phyloP scores from a whole-genome alignment of 257 asterid species.

The Plectranthus barbatus region DNA sequence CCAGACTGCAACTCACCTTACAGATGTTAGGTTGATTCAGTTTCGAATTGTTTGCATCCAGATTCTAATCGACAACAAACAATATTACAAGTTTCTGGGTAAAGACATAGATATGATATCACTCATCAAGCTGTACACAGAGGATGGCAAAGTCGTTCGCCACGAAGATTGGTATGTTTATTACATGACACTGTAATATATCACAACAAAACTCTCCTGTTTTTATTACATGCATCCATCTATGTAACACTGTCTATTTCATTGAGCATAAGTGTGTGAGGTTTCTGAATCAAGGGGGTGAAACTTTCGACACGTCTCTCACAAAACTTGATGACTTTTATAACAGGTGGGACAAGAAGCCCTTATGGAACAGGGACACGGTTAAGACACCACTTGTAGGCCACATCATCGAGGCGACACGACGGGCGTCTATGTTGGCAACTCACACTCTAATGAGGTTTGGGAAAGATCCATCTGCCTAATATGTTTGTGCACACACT shows the following conservation, averaged over 20 bases:
- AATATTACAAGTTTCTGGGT: conserved; percentile 72
- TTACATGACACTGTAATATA: not conserved
- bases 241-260: too few relatives aligned
- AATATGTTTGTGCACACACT: too few relatives aligned
- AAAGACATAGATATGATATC: conserved; percentile 69
- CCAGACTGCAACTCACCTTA: too few relatives aligned
- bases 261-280: too few relatives aligned
- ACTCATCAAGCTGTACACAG: conserved; percentile 59
- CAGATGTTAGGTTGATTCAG: not conserved
- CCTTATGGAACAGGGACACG: conserved; percentile 30
- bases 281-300: too few relatives aligned
- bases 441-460: too few relatives aligned
- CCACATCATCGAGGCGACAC: conserved; percentile 37
- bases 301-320: too few relatives aligned
- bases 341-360: conserved; percentile 69
- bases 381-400: conserved; percentile 51
- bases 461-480: too few relatives aligned
- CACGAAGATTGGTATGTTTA: conserved; percentile 74
- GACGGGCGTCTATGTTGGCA: conserved; percentile 60
- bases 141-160: conserved; percentile 69
- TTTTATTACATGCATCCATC: too few relatives aligned
- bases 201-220: not conserved
- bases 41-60: conserved; percentile 15
- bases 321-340: not conserved
- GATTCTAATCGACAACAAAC: conserved; percentile 77